Conservation (phyloP, 139 green algal species). For the Edaphochlamys debaryana region DNA sequence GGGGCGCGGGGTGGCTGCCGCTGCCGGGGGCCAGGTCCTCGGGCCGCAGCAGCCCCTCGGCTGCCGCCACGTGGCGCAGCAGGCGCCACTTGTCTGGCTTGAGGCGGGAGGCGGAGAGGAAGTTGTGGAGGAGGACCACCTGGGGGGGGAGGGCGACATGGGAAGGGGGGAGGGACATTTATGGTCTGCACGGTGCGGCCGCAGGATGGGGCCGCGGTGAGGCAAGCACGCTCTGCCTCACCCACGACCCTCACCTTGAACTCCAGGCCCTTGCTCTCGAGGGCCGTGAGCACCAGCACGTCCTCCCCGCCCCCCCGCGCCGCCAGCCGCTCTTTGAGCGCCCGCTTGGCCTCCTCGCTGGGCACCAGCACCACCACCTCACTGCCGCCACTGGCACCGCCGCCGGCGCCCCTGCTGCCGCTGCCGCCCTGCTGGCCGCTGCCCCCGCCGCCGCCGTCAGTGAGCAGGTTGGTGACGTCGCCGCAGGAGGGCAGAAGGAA, state of each 20-base stretch:
- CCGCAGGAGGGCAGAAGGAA: conserved; percentile 10
- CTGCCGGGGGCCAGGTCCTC: not conserved
- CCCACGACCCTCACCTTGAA: conserved; percentile 62
- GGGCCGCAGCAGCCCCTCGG: not conserved
- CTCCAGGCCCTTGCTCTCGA: conserved; percentile 68
- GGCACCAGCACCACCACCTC: conserved; percentile 36
- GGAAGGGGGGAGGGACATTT: not conserved
- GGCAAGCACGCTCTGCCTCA: too few relatives aligned
- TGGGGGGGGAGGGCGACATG: too few relatives aligned
- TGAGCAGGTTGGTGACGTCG: not conserved
- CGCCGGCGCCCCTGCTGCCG: not conserved
- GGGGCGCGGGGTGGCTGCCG: not conserved
- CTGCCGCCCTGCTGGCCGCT: too few relatives aligned
- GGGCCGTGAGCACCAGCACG: conserved; percentile 55
- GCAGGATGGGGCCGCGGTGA: not conserved
- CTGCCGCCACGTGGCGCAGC: not conserved
- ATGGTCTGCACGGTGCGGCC: not conserved
- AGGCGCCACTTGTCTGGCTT: conserved; percentile 30
- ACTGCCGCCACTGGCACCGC: not conserved
- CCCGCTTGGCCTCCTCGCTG: not conserved
- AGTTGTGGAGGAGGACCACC: conserved; percentile 60
- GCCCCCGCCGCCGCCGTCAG: not conserved
- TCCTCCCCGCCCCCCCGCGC: not conserved
- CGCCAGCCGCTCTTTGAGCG: not conserved
- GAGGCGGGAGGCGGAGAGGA: conserved; percentile 45